phyloP scores from a whole-genome alignment of 371 early-diverging fungal genomes.

The Actinomucor elegans region DNA sequence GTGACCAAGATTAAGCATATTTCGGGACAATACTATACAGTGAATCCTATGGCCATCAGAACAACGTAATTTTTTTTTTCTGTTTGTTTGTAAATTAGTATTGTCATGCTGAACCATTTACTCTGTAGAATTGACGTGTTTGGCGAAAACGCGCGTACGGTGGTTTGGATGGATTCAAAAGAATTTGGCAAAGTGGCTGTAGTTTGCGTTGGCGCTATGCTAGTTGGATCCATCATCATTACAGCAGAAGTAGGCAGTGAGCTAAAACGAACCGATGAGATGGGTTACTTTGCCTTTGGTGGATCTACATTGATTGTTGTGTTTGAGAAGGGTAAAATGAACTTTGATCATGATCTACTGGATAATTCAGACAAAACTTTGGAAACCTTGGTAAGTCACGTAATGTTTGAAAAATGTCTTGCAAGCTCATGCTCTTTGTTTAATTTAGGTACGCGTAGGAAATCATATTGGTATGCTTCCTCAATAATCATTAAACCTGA shows the following conservation, averaged over 20 bases:
- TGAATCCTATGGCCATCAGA: conserved; percentile 72
- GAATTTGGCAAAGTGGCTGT: conserved; percentile 29
- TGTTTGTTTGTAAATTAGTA: conserved; percentile 28
- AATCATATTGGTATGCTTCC: conserved; percentile 16
- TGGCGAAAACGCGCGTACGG: conserved; percentile 46
- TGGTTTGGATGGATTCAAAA: conserved; percentile 39
- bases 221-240: conserved; percentile 49
- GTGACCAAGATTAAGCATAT: conserved; percentile 31
- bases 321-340: conserved; percentile 56
- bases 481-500: background rate
- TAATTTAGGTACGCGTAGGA: conserved; percentile 16
- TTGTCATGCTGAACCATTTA: too few relatives aligned
- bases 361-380: conserved; percentile 46
- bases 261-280: conserved; percentile 54
- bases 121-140: conserved; percentile 47
- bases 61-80: conserved; percentile 41
- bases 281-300: conserved; percentile 69
- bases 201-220: conserved; percentile 48
- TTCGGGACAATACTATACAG: conserved; percentile 37
- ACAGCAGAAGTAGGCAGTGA: conserved; percentile 48
- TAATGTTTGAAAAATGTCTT: conserved; percentile 2
- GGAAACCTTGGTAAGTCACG: conserved; percentile 50
- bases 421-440: background rate
- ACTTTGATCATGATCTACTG: conserved; percentile 62
- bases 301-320: conserved; percentile 67